A percentile compares a stretch with the other conserved stretches of the same genome.
These are phyloP conservation scores for Xylariales sp. DNA, from an alignment of 2,329 filamentous ascomycete species.

Conservation along the genomic window DNA sequence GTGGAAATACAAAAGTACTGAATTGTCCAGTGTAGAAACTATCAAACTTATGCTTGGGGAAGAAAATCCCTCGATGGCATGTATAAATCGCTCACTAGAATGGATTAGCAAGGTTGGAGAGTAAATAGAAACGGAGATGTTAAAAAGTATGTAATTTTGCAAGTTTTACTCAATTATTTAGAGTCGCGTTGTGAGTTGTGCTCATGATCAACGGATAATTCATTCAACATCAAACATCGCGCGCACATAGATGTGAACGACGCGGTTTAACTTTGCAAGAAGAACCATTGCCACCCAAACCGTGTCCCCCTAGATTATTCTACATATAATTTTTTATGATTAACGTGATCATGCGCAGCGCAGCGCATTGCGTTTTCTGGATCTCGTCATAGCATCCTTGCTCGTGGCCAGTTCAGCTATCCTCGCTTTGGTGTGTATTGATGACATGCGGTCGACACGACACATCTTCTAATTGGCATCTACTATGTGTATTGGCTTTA, in stretches of 20 bases:
- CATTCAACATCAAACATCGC: not conserved
- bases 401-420: not conserved
- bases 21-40: not conserved
- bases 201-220: not conserved
- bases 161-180: not conserved
- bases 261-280: not conserved
- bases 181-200: not conserved
- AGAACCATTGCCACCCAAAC: not conserved
- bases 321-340: not conserved
- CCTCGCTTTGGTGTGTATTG: not conserved
- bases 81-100: slow-evolving; percentile 15
- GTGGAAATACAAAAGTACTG: slow-evolving; percentile 1
- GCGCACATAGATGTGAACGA: not conserved
- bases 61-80: slow-evolving; percentile 8
- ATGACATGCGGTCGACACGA: not conserved
- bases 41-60: slow-evolving; percentile 4
- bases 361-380: not conserved
- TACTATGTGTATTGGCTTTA: not conserved
- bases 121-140: slow-evolving; percentile 6
- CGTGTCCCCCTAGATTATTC: not conserved
- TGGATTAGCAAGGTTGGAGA: not conserved
- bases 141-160: slow-evolving; percentile 12
- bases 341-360: not conserved
- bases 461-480: not conserved
- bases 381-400: not conserved